These are phyloP conservation scores for Pouteria glomerata DNA, from an alignment of 148 eudicot genomes.

Conservation along the genomic window DNA sequence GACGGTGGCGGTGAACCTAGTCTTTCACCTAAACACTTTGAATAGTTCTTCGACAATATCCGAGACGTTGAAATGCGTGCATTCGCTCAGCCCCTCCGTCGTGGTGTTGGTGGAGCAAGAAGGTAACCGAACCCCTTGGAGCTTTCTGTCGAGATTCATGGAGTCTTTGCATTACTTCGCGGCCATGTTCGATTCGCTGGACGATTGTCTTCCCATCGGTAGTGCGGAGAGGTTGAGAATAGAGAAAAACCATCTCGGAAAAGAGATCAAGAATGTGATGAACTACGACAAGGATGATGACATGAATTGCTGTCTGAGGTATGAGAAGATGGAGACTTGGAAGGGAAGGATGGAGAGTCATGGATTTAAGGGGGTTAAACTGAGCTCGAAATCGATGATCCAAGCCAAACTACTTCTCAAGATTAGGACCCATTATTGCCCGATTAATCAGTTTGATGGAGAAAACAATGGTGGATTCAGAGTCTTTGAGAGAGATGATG, in stretches of 20 bases:
- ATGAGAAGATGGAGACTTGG: slow-evolving; percentile 67
- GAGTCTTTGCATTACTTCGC: slow-evolving; percentile 65
- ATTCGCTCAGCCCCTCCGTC: slow-evolving; percentile 44
- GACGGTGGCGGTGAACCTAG: slow-evolving; percentile 59
- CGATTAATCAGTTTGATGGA: slow-evolving; percentile 37
- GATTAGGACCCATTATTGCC: slow-evolving; percentile 53
- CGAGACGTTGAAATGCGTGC: slow-evolving; percentile 36
- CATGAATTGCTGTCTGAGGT: slow-evolving; percentile 20
- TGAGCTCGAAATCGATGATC: slow-evolving; percentile 53
- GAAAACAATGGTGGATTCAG: slow-evolving; percentile 51
- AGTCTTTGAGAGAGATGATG: slow-evolving; percentile 43
- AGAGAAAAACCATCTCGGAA: slow-evolving; percentile 66
- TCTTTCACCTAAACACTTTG: slow-evolving; percentile 40
- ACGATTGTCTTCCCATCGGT: slow-evolving; percentile 64
- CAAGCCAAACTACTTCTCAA: slow-evolving; percentile 68
- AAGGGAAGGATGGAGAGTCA: slow-evolving; percentile 55
- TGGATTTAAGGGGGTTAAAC: slow-evolving; percentile 46
- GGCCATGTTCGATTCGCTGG: slow-evolving; percentile 80
- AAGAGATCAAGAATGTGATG: slow-evolving; percentile 51
- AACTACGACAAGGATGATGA: slow-evolving; percentile 22
- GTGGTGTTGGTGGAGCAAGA: slow-evolving; percentile 60
- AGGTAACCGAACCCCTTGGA: slow-evolving; percentile 34
- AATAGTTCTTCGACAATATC: slow-evolving; percentile 29
- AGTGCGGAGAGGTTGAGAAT: slow-evolving; percentile 56
- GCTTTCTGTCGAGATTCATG: slow-evolving; percentile 50